Evolutionary conservation across 73 alveolate species (phyloP).

Genomic region (Paramecium primaurelia): DNA sequence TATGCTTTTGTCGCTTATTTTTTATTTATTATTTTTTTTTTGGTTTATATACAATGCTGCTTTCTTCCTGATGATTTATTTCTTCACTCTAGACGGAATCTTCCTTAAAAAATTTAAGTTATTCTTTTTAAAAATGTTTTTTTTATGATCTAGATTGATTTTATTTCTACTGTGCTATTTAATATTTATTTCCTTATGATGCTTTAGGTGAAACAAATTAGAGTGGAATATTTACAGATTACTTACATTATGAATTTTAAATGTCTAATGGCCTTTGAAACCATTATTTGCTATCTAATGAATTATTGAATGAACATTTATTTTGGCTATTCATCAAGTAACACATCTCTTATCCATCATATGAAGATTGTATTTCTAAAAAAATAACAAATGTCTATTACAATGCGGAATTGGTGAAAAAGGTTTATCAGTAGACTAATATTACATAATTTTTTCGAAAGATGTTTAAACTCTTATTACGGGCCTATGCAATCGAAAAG

Average conservation of each 20-base stretch:
- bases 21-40: background rate
- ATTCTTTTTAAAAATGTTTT: background rate
- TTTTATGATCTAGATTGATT: background rate
- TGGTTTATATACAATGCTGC: background rate
- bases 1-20: background rate
- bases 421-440: constrained; percentile 40
- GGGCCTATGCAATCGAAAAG: background rate
- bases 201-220: background rate
- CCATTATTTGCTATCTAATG: background rate
- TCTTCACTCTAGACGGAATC: background rate
- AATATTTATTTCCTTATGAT: background rate
- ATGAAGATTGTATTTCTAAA: background rate
- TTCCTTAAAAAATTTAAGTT: background rate
- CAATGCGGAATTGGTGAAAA: background rate
- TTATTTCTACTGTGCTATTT: background rate
- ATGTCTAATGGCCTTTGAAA: background rate
- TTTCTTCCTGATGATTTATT: background rate
- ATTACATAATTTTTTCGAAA: background rate
- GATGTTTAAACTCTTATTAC: background rate
- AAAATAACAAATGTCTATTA: background rate
- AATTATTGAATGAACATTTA: background rate
- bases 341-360: constrained; percentile 15
- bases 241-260: background rate
- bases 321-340: background rate
- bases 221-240: background rate